Evolutionary conservation across 2,329 filamentous ascomycete species (phyloP), one percentile per base, ranked within the genome.

Genomic region (Ceratocystis ficicola): DNA sequence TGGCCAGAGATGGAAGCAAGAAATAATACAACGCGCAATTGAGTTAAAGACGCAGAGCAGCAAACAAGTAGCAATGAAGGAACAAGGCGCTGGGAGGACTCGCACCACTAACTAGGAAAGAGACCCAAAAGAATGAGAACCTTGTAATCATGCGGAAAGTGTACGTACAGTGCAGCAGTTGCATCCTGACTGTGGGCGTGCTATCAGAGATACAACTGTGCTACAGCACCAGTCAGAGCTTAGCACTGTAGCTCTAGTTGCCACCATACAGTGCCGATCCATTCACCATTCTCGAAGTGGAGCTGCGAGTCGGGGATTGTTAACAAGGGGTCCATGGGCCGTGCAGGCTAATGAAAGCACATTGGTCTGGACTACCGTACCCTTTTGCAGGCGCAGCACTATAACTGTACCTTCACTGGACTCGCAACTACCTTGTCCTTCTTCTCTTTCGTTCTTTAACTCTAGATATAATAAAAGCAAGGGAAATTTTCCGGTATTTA

Each of bases 191-290:
- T 59, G 28, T 32, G 0, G 8, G 8, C 10, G 10, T 52, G 7
- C 48, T 28, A 52, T 52, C 48, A 52, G 48, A 52, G 48, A 28
- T 52, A 52, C 48, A 25, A 25, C 8, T 25, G 5, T 25, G 10
- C 8, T 22, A 15, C 48, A 15, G 22, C 48, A 28, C 15, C 12
- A 2, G 22, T 3, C 12, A 15, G 20, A 15, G 12, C 22, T 5
- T 6, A 8, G 15, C 48, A 10, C 20, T 1, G 48, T 28, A 52
- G 48, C 22, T 28, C 22, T n/a, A n/a, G 55, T 36, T 59, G 25
- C 55, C 55, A 32, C 7, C n/a, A 30, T 36, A 59, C 55, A 59
- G 55, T 59, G 55, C 55, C 55, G 28, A 59, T 59, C 36, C 36
- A 17, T 30, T 20, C 6, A 59, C 3, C 28, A 8, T n/a, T 28